A percentile compares a stretch with the other conserved stretches of the same genome.
phyloP scores from a whole-genome alignment of 176 grass and related monocot genomes.

The Guadua angustifolia region DNA sequence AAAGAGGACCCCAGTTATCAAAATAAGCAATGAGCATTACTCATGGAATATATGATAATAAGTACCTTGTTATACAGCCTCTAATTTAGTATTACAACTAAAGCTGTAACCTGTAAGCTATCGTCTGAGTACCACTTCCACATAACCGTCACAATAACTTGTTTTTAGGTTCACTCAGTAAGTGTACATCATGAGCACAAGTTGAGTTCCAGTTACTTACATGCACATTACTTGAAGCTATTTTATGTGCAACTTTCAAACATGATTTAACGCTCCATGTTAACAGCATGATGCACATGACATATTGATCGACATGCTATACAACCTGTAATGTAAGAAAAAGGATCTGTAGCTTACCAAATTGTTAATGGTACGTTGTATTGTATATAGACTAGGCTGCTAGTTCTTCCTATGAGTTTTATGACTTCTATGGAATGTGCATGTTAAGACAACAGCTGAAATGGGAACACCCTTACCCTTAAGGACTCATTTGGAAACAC shows the following conservation, averaged over 20 bases:
- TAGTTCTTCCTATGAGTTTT: background rate
- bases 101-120: background rate
- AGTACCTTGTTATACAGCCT: background rate
- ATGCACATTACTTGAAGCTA: background rate
- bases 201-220: background rate
- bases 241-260: background rate
- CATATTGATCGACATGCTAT: background rate
- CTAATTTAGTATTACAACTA: conserved; percentile 13
- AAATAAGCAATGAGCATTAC: conserved; percentile 32
- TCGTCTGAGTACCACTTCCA: background rate
- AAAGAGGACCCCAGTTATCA: conserved; percentile 44
- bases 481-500: too few species aligned
- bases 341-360: background rate
- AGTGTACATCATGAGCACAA: background rate
- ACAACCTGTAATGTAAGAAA: background rate
- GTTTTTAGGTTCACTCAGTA: background rate
- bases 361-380: background rate
- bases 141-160: background rate
- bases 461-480: background rate
- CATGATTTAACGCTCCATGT: background rate
- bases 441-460: background rate
- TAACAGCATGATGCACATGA: background rate
- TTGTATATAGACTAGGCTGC: background rate
- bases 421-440: background rate
- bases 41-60: conserved; percentile 26